These are phyloP conservation scores for Syzygium aqueum DNA, from an alignment of 345 rosid genomes.

Conservation along the genomic window DNA sequence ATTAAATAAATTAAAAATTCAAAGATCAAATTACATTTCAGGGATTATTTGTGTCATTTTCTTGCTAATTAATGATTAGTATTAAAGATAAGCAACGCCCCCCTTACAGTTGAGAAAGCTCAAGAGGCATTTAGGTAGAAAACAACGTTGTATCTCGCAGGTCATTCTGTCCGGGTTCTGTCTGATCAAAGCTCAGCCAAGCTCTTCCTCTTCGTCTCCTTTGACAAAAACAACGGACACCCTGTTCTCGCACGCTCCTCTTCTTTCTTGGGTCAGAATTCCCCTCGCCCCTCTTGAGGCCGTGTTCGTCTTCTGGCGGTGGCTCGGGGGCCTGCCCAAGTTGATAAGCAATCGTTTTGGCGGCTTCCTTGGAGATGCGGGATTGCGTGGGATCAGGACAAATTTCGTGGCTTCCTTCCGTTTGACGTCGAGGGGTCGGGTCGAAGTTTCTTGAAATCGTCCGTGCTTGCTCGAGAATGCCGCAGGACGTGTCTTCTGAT, in stretches of 20 bases:
- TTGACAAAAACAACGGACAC: background rate
- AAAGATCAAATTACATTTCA: no score
- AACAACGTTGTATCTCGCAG: background rate
- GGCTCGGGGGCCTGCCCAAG: background rate
- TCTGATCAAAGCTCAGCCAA: background rate
- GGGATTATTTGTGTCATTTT: no score
- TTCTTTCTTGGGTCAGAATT: background rate
- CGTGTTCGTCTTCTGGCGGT: background rate
- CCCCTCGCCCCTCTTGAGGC: background rate
- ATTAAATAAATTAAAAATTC: no score
- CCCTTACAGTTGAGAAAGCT: background rate
- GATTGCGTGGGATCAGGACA: background rate
- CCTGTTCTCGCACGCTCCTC: background rate
- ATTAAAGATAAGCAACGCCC: background rate
- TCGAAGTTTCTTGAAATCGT: background rate
- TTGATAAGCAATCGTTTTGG: background rate
- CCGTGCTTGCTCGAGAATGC: conserved; percentile 29
- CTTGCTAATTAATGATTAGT: background rate
- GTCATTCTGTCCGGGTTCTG: background rate
- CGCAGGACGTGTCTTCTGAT: conserved; percentile 42
- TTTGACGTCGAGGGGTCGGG: background rate
- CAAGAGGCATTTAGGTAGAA: background rate
- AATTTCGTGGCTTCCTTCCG: background rate
- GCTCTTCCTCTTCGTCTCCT: background rate
- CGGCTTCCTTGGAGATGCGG: background rate